A percentile compares a stretch with the other conserved stretches of the same genome.
phyloP scores from a whole-genome alignment of 495 filamentous ascomycete genomes.

The Penicillium egyptiacum region DNA sequence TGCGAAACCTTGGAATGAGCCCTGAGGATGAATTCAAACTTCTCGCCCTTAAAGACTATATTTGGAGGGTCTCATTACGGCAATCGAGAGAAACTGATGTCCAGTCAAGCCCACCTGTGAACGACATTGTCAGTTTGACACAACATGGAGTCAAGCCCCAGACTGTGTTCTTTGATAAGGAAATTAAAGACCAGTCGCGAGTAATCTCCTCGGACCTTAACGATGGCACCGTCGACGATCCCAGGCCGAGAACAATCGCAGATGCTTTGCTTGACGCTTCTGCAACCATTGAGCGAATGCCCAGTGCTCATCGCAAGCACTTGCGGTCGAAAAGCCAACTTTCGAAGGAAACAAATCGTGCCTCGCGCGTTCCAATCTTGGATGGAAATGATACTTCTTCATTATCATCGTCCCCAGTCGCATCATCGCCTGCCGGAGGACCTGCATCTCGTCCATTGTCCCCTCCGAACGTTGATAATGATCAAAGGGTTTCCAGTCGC shows the following conservation, averaged over 20 bases:
- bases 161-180: conserved; percentile 89
- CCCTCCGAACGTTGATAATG: conserved; percentile 39
- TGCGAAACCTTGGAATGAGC: conserved; percentile 81
- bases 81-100: conserved; percentile 54
- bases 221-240: conserved; percentile 33
- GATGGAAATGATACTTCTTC: conserved; percentile 33
- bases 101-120: conserved; percentile 50
- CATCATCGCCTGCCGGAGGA: conserved; percentile 42
- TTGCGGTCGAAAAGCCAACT: conserved; percentile 45
- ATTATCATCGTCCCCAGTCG: conserved; percentile 32
- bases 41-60: conserved; percentile 81
- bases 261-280: conserved; percentile 93
- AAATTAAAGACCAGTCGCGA: conserved; percentile 46
- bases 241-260: conserved; percentile 71
- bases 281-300: conserved; percentile 73
- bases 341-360: conserved; percentile 46
- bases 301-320: conserved; percentile 57
- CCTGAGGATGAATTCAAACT: conserved; percentile 89
- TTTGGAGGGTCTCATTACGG: conserved; percentile 78
- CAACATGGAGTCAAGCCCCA: conserved; percentile 73
- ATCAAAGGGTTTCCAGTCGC: conserved; percentile 23
- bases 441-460: conserved; percentile 43
- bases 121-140: conserved; percentile 68
- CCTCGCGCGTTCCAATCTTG: conserved; percentile 18
- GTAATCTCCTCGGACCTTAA: conserved; percentile 35